A percentile compares a stretch with the other conserved stretches of the same genome.
These are phyloP conservation scores for Malus asiatica DNA, from an alignment of 306 rosid species.

Conservation along the genomic window DNA sequence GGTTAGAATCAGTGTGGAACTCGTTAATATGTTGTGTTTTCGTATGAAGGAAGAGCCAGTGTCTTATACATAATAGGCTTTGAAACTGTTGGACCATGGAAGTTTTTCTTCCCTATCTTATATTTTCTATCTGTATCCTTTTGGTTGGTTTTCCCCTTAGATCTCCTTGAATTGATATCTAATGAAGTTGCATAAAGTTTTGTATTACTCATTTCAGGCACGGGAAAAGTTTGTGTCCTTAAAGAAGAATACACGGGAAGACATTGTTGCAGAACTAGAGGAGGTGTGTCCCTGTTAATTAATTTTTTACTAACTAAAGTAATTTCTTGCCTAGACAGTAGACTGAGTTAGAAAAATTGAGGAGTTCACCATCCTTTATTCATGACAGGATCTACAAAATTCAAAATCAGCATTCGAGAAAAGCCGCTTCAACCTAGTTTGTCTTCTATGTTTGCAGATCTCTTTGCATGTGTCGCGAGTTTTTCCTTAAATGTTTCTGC, in stretches of 20 bases:
- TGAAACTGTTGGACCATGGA: background rate
- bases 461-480: background rate
- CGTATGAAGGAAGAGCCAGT: background rate
- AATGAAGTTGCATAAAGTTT: slow-evolving; percentile 17
- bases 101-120: background rate
- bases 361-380: slow-evolving; percentile 21
- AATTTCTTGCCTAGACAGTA: background rate
- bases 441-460: slow-evolving; percentile 31
- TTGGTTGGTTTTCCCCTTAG: background rate
- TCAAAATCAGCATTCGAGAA: slow-evolving; percentile 93
- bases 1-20: background rate
- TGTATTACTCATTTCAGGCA: slow-evolving; percentile 43
- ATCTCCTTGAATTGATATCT: slow-evolving; percentile 11
- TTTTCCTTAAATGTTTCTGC: slow-evolving; percentile 13
- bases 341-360: background rate
- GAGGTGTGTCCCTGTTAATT: slow-evolving; percentile 49
- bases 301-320: background rate
- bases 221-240: slow-evolving; percentile 86
- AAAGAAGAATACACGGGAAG: slow-evolving; percentile 84
- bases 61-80: background rate
- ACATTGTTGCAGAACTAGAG: slow-evolving; percentile 76
- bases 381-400: slow-evolving; percentile 78
- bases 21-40: background rate
- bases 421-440: slow-evolving; percentile 97
- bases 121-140: background rate